Percentiles rank a stretch among this genome's conserved stretches.
These are phyloP conservation scores for Grifola frondosa DNA, from an alignment of 1,284 basidiomycete genomes.

Conservation along the genomic window DNA sequence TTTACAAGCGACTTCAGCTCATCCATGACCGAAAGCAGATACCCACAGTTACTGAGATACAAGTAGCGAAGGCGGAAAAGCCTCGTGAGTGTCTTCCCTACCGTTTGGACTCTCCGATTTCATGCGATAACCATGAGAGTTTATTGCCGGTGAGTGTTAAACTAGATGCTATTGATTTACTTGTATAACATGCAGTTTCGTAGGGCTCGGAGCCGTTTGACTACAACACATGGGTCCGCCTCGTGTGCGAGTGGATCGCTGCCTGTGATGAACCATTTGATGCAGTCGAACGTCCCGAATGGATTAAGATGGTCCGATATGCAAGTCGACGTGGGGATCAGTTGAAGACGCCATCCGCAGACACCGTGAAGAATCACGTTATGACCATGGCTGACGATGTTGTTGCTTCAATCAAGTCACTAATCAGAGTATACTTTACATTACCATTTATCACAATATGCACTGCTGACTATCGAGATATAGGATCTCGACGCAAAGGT, in stretches of 20 bases:
- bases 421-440: neutral
- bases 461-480: neutral
- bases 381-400: neutral
- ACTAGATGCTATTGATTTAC: too few relatives aligned
- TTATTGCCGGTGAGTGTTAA: too few relatives aligned
- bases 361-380: neutral
- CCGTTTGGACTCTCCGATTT: too few relatives aligned
- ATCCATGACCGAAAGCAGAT: too few relatives aligned
- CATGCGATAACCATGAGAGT: too few relatives aligned
- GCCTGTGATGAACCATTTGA: neutral
- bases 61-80: too few relatives aligned
- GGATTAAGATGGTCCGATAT: neutral
- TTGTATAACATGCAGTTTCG: too few relatives aligned
- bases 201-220: too few relatives aligned
- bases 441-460: neutral
- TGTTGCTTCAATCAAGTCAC: conserved; percentile 2
- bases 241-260: neutral
- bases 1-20: too few relatives aligned
- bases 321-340: neutral
- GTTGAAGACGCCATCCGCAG: neutral
- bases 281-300: neutral
- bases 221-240: too few relatives aligned
- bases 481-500: neutral
- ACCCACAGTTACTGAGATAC: too few relatives aligned
- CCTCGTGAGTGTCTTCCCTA: too few relatives aligned